Evolutionary conservation across 148 eudicot genomes (phyloP).

Genomic region (Chenopodium berlandieri): DNA sequence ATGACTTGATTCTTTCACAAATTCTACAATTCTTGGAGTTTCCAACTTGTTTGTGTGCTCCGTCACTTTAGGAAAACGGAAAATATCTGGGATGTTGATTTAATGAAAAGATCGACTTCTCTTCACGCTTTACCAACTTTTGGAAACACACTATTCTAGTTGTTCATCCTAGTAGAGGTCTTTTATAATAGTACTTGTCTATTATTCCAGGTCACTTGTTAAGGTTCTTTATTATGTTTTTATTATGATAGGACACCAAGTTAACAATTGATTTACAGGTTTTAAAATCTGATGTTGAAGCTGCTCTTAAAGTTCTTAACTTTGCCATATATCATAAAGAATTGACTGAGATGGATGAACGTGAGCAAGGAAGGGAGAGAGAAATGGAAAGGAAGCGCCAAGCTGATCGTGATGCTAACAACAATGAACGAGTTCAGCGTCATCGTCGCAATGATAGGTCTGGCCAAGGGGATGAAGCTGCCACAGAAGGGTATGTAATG

Average conservation of each 20-base stretch:
- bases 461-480: conserved; percentile 33
- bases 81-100: neutral
- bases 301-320: conserved; percentile 91
- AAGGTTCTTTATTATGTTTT: neutral
- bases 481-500: conserved; percentile 55
- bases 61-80: neutral
- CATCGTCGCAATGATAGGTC: conserved; percentile 28
- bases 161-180: no score
- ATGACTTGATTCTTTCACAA: neutral
- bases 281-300: conserved; percentile 79
- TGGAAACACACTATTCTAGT: neutral
- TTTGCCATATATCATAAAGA: conserved; percentile 98
- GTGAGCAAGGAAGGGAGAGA: conserved; percentile 71
- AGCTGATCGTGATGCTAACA: conserved; percentile 54
- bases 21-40: neutral
- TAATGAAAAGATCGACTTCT: neutral
- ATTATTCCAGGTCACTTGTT: neutral
- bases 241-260: neutral
- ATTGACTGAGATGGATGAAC: conserved; percentile 93
- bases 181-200: neutral
- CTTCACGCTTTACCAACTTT: neutral
- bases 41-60: neutral
- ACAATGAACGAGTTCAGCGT: conserved; percentile 30
- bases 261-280: conserved; percentile 46
- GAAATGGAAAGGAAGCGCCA: conserved; percentile 67